These are phyloP conservation scores for Claviceps africana DNA, from an alignment of 2,329 filamentous ascomycete genomes.

Conservation along the genomic window DNA sequence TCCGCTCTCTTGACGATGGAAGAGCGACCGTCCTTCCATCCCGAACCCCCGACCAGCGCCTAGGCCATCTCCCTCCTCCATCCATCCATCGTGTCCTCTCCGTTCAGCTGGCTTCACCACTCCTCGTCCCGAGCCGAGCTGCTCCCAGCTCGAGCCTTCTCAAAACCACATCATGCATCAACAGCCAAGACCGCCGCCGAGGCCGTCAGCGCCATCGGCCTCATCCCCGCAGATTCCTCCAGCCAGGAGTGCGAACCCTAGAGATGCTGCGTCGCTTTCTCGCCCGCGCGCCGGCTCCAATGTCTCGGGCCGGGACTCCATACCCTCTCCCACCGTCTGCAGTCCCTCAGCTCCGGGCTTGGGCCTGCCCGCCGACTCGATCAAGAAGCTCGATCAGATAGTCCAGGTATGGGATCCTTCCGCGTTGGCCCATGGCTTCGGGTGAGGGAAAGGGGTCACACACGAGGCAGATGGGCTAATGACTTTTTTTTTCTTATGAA, in stretches of 20 bases:
- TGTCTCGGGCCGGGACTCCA: slow-evolving; percentile 24
- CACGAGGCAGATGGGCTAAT: background rate
- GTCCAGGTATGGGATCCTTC: slow-evolving; percentile 51
- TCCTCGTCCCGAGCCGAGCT: slow-evolving; percentile 1
- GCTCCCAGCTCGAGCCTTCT: slow-evolving; percentile 4
- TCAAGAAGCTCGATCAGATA: slow-evolving; percentile 81
- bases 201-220: slow-evolving; percentile 60
- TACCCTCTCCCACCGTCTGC: slow-evolving; percentile 35
- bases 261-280: slow-evolving; percentile 40
- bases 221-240: slow-evolving; percentile 52
- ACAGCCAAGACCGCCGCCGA: slow-evolving; percentile 62
- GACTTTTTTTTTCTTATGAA: background rate
- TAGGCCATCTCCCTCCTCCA: background rate
- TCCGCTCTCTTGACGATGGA: slow-evolving; percentile 4
- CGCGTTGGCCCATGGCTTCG: background rate
- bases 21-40: slow-evolving; percentile 3
- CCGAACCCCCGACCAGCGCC: background rate
- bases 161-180: slow-evolving; percentile 61
- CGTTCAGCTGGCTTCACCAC: background rate
- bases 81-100: background rate
- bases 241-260: slow-evolving; percentile 57
- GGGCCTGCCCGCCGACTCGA: slow-evolving; percentile 48
- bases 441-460: background rate
- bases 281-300: slow-evolving; percentile 31
- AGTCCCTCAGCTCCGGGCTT: slow-evolving; percentile 31